A percentile compares a stretch with the other conserved stretches of the same genome.
Conservation (phyloP, 2,329 filamentous ascomycete species). For the Fusarium praegraminearum region DNA sequence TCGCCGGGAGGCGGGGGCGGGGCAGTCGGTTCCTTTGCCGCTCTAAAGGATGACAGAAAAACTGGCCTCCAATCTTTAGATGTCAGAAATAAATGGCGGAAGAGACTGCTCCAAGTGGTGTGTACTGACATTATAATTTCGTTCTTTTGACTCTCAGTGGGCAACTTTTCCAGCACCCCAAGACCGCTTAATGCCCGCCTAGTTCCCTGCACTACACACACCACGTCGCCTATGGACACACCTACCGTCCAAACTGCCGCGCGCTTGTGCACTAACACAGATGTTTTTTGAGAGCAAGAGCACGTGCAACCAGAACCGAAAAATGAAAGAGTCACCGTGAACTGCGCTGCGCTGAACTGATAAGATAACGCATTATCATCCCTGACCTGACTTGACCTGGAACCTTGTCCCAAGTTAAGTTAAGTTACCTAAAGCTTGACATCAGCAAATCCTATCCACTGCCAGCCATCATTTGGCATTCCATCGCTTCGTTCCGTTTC, state of each 20-base stretch:
- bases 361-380: conserved; percentile 44
- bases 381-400: conserved; percentile 33
- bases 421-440: conserved; percentile 31
- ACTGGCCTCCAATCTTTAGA: background rate
- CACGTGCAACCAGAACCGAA: conserved; percentile 35
- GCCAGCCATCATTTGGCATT: conserved; percentile 37
- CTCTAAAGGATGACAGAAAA: background rate
- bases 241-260: conserved; percentile 25
- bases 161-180: background rate
- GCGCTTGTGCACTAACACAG: conserved; percentile 10
- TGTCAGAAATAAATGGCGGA: background rate
- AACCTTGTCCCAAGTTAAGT: conserved; percentile 26
- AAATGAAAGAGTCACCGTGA: background rate
- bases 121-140: background rate
- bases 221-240: conserved; percentile 1
- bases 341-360: conserved; percentile 22
- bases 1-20: conserved; percentile 46
- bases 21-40: conserved; percentile 36
- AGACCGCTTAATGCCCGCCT: conserved; percentile 31
- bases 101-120: background rate
- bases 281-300: conserved; percentile 18
- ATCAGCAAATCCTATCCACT: conserved; percentile 43
- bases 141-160: background rate
- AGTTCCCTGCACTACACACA: conserved; percentile 25
- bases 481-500: conserved; percentile 16